These are phyloP conservation scores for Linnemannia schmuckeri DNA, from an alignment of 192 early-diverging fungal genomes.

Conservation along the genomic window DNA sequence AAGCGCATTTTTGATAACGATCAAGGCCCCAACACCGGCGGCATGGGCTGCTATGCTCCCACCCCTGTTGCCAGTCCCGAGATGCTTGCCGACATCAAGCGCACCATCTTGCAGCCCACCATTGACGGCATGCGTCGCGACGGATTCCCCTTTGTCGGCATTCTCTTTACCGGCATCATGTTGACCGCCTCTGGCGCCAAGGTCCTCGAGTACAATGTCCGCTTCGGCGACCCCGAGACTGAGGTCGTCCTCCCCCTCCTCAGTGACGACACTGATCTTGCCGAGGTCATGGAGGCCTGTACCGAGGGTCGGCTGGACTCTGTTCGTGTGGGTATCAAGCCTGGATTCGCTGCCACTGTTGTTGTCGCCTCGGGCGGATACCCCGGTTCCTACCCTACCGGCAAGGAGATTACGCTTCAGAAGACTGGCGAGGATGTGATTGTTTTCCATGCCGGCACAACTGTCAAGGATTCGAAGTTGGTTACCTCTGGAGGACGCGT, in stretches of 20 bases:
- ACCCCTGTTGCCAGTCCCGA: slow-evolving; percentile 90
- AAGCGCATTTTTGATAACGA: slow-evolving; percentile 97
- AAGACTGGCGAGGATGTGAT: slow-evolving; percentile 56
- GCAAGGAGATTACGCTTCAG: slow-evolving; percentile 77
- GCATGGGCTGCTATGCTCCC: slow-evolving; percentile 99
- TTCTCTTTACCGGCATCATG: slow-evolving; percentile 98
- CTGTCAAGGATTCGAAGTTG: slow-evolving; percentile 65
- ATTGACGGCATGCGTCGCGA: slow-evolving; percentile 97
- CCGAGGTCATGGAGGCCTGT: slow-evolving; percentile 89
- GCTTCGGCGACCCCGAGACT: slow-evolving; percentile 99
- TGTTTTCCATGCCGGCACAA: slow-evolving; percentile 97
- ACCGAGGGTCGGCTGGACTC: slow-evolving; percentile 93
- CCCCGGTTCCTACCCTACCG: slow-evolving; percentile 90
- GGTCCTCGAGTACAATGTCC: slow-evolving; percentile 98
- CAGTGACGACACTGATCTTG: slow-evolving; percentile 85
- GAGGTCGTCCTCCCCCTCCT: slow-evolving; percentile 95
- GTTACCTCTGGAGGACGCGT: slow-evolving; percentile 96
- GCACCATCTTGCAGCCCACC: slow-evolving; percentile 89
- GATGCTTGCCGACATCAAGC: slow-evolving; percentile 78
- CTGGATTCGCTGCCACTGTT: slow-evolving; percentile 90
- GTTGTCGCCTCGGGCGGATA: slow-evolving; percentile 95
- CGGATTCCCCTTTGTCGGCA: slow-evolving; percentile 96
- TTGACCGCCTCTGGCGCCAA: slow-evolving; percentile 91
- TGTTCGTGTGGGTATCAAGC: slow-evolving; percentile 79
- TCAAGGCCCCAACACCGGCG: slow-evolving; percentile 95